Evolutionary conservation across 495 filamentous ascomycete species (phyloP).

Genomic region (Aspergillus saccharolyticus): DNA sequence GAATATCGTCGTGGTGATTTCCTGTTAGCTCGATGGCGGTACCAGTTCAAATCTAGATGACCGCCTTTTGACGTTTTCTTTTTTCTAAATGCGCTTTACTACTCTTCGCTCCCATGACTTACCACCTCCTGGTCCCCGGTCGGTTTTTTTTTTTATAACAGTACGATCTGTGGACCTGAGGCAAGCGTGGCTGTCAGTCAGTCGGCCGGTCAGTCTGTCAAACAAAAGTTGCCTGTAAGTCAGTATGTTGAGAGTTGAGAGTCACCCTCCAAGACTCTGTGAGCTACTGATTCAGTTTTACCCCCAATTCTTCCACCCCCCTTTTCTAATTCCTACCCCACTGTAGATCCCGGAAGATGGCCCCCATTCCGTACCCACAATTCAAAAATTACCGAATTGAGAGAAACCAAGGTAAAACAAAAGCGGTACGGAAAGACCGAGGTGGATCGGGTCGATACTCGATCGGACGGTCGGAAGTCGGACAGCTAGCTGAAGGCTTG

Average conservation of each 20-base stretch:
- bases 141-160: not conserved
- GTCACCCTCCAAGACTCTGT: not conserved
- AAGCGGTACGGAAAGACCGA: not conserved
- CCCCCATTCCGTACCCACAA: not conserved
- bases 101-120: not conserved
- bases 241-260: not conserved
- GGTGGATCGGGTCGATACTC: not conserved
- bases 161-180: not conserved
- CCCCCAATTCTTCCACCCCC: not conserved
- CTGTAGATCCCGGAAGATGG: not conserved
- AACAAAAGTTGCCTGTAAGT: not conserved
- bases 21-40: conserved; percentile 4
- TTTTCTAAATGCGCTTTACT: not conserved
- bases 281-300: not conserved
- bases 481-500: conserved; percentile 1
- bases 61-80: not conserved
- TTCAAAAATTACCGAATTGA: conserved; percentile 5
- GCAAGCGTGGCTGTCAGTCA: not conserved
- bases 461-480: not conserved
- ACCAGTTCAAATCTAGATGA: not conserved
- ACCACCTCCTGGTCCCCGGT: not conserved
- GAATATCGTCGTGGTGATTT: conserved; percentile 2
- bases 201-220: not conserved
- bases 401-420: not conserved
- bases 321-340: not conserved